Percentiles rank a stretch among this genome's conserved stretches.
These are phyloP conservation scores for Wickerhamia fluorescens DNA, from an alignment of 805 yeast species.

Conservation along the genomic window DNA sequence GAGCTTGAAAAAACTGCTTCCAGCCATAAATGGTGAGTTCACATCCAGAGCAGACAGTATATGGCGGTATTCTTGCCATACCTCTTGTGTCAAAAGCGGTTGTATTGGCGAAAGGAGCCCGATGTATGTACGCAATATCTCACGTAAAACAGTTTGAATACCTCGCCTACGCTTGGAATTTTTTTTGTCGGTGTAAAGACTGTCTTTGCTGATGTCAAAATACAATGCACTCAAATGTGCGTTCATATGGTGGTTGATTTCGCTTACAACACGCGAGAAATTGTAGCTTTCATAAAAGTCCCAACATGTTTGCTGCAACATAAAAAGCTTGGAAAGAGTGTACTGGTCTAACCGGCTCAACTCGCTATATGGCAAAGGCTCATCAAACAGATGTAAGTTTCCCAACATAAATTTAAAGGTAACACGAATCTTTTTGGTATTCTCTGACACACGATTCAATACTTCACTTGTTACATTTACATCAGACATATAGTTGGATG, in stretches of 20 bases:
- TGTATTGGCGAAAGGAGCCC: constrained; percentile 70
- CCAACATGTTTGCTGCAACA: constrained; percentile 36
- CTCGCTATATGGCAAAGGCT: constrained; percentile 29
- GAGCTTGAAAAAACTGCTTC: constrained; percentile 22
- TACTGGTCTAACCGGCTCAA: constrained; percentile 50
- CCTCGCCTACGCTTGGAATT: constrained; percentile 46
- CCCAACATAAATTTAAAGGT: constrained; percentile 81
- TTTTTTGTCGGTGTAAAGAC: constrained; percentile 62
- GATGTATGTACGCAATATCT: constrained; percentile 55
- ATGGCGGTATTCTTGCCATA: constrained; percentile 57
- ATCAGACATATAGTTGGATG: constrained; percentile 78
- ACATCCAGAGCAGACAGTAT: constrained; percentile 5
- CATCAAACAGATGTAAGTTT: constrained; percentile 46
- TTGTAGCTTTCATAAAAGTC: constrained; percentile 49
- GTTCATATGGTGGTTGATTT: constrained; percentile 65
- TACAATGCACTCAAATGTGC: constrained; percentile 73
- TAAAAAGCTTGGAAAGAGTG: constrained; percentile 48
- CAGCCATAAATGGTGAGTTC: constrained; percentile 44
- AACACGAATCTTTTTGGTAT: constrained; percentile 72
- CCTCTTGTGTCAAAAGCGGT: constrained; percentile 84
- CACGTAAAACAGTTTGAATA: constrained; percentile 59
- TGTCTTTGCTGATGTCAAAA: constrained; percentile 81
- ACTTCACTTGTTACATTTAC: constrained; percentile 67
- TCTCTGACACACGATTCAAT: constrained; percentile 69
- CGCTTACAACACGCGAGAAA: constrained; percentile 64